phyloP scores from a whole-genome alignment of 1,284 basidiomycete genomes.

The Acaromyces ingoldii region DNA sequence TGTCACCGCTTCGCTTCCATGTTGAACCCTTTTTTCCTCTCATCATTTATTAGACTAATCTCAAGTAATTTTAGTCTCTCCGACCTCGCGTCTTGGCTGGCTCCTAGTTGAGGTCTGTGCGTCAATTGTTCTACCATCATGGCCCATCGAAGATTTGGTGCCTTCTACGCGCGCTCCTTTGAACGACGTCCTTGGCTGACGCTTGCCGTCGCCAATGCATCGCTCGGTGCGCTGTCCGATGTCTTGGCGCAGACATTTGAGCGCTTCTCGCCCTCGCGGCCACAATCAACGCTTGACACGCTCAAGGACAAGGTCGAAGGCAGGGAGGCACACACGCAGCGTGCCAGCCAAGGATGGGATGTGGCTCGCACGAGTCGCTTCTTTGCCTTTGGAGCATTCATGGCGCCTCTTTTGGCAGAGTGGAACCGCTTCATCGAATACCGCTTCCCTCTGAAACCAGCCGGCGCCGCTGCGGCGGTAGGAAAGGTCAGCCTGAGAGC shows the following conservation, averaged over 20 bases:
- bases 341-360: slow-evolving; percentile 25
- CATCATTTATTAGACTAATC: no score
- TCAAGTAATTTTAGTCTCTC: no score
- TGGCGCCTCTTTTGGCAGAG: slow-evolving; percentile 46
- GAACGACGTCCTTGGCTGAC: slow-evolving; percentile 43
- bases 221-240: slow-evolving; percentile 39
- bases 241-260: slow-evolving; percentile 44
- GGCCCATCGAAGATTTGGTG: slow-evolving; percentile 15
- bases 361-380: slow-evolving; percentile 34
- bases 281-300: not conserved
- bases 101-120: no score
- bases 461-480: slow-evolving; percentile 7
- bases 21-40: no score
- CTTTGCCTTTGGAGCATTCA: slow-evolving; percentile 38
- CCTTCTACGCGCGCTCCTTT: slow-evolving; percentile 45
- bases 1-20: no score
- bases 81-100: no score
- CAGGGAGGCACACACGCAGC: not conserved
- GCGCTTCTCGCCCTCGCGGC: slow-evolving; percentile 6
- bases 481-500: slow-evolving; percentile 39
- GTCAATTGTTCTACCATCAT: not conserved
- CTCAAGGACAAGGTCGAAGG: not conserved
- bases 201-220: slow-evolving; percentile 45
- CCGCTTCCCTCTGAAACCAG: slow-evolving; percentile 29
- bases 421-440: slow-evolving; percentile 48